phyloP scores from a whole-genome alignment of 2,329 filamentous ascomycete species.

The Huntiella abstrusa region DNA sequence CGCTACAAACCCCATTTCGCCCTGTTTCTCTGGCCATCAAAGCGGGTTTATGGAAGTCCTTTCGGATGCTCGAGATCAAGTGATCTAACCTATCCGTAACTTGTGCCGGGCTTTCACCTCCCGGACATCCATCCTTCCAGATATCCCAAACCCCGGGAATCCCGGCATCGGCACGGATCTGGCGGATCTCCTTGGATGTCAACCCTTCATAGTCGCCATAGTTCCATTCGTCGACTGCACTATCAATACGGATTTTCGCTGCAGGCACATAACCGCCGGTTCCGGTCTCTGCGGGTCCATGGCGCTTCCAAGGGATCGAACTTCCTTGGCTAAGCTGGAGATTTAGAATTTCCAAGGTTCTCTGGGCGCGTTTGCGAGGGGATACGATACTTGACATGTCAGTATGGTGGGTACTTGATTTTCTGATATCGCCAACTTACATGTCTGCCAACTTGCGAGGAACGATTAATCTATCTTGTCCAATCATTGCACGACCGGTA shows the following conservation, averaged over 20 bases:
- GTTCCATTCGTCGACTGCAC: conserved; percentile 68
- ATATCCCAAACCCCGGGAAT: conserved; percentile 54
- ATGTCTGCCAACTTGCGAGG: conserved; percentile 67
- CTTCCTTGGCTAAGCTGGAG: conserved; percentile 43
- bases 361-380: conserved; percentile 65
- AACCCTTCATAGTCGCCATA: conserved; percentile 78
- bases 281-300: conserved; percentile 21
- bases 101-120: conserved; percentile 60
- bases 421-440: conserved; percentile 27
- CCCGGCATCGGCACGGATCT: conserved; percentile 36
- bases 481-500: conserved; percentile 70
- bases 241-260: conserved; percentile 46
- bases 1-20: conserved; percentile 14
- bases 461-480: conserved; percentile 67
- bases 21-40: conserved; percentile 22
- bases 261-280: conserved; percentile 24
- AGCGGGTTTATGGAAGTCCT: conserved; percentile 41
- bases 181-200: conserved; percentile 49
- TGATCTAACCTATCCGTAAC: conserved; percentile 54
- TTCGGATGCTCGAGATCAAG: conserved; percentile 56
- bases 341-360: conserved; percentile 75
- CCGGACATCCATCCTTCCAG: conserved; percentile 73
- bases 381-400: conserved; percentile 50
- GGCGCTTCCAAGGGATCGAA: conserved; percentile 46
- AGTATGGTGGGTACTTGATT: conserved; percentile 1